Conservation (phyloP, 2,329 filamentous ascomycete species). For the Claviceps sorghi region DNA sequence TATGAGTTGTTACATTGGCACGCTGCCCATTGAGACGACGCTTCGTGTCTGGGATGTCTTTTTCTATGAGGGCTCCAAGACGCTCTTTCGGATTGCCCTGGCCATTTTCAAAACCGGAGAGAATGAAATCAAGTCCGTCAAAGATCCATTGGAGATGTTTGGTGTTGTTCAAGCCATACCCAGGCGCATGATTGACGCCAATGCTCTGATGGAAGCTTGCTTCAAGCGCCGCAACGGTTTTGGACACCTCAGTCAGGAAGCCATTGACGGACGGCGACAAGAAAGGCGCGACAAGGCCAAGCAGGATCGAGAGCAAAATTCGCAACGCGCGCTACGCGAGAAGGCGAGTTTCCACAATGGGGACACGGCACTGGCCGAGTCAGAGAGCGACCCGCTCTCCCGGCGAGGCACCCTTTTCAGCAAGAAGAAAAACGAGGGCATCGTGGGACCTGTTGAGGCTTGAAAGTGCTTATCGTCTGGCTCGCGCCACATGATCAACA, state of each 20-base stretch:
- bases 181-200: slow-evolving; percentile 66
- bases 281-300: slow-evolving; percentile 47
- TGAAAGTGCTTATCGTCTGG: neutral
- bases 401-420: slow-evolving; percentile 33
- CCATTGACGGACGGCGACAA: slow-evolving; percentile 61
- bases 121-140: slow-evolving; percentile 60
- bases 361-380: slow-evolving; percentile 19
- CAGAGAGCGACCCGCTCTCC: slow-evolving; percentile 13
- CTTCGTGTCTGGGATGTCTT: slow-evolving; percentile 91
- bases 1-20: slow-evolving; percentile 93
- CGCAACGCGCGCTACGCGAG: slow-evolving; percentile 7
- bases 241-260: slow-evolving; percentile 65
- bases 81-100: slow-evolving; percentile 79
- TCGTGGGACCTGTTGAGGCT: slow-evolving; percentile 7
- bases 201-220: slow-evolving; percentile 66
- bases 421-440: slow-evolving; percentile 23
- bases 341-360: slow-evolving; percentile 16
- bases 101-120: slow-evolving; percentile 86
- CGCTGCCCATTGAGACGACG: slow-evolving; percentile 79
- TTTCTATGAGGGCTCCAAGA: slow-evolving; percentile 90
- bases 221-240: slow-evolving; percentile 70
- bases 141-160: slow-evolving; percentile 89
- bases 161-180: slow-evolving; percentile 84
- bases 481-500: neutral
- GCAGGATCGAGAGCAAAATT: slow-evolving; percentile 21